A percentile compares a stretch with the other conserved stretches of the same genome.
Evolutionary conservation across 495 filamentous ascomycete genomes (phyloP).

Genomic region (Daldinia childiae): DNA sequence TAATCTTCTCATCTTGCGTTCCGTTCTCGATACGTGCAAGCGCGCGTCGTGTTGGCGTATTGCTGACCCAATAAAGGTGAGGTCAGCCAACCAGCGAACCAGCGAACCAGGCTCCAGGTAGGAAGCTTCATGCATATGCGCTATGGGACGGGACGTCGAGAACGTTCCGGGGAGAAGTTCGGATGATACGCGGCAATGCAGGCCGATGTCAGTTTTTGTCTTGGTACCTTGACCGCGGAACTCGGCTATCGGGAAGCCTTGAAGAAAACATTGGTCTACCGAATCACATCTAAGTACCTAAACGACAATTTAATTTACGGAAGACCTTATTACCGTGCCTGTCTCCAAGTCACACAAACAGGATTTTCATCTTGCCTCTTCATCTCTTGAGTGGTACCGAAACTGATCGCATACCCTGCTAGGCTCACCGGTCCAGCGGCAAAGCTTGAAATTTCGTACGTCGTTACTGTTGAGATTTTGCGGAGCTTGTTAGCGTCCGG

Average conservation of each 20-base stretch:
- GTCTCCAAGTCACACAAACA: neutral
- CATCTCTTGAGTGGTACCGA: neutral
- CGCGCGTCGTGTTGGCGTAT: conserved; percentile 4
- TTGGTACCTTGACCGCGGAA: neutral
- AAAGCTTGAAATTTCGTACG: neutral
- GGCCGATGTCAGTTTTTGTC: conserved; percentile 8
- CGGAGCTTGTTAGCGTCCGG: conserved; percentile 14
- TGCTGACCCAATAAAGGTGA: neutral
- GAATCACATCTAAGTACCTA: neutral
- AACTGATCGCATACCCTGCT: neutral
- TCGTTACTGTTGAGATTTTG: neutral
- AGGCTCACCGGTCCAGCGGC: conserved; percentile 19
- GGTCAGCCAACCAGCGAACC: too few relatives aligned
- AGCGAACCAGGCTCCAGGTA: conserved; percentile 13
- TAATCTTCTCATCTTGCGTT: conserved; percentile 1
- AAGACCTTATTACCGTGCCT: neutral
- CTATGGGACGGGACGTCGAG: conserved; percentile 30
- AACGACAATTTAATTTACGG: neutral
- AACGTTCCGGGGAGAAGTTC: conserved; percentile 12
- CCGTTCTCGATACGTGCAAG: conserved; percentile 32
- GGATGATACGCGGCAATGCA: conserved; percentile 25
- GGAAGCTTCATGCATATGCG: conserved; percentile 16
- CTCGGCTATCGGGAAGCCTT: neutral
- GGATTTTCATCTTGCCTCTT: neutral
- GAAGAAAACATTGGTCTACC: neutral